Percentiles rank a stretch among this genome's conserved stretches.
These are phyloP conservation scores for Cadophora sp. DNA, from an alignment of 2,329 filamentous ascomycete genomes.

Conservation along the genomic window DNA sequence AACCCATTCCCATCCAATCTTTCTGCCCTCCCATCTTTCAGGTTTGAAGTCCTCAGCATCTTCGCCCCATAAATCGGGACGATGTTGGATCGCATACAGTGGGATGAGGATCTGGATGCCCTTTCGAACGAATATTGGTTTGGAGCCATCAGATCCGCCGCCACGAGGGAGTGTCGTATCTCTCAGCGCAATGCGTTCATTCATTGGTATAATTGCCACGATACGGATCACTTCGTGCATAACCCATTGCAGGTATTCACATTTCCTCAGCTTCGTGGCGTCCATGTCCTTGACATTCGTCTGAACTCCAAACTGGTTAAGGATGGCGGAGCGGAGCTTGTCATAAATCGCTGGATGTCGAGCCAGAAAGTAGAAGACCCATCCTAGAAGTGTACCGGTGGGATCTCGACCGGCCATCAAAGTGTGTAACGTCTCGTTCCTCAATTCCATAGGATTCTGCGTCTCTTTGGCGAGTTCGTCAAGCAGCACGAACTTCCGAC, in stretches of 20 bases:
- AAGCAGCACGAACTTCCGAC: conserved; percentile 52
- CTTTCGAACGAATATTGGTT: conserved; percentile 42
- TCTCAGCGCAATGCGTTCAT: conserved; percentile 54
- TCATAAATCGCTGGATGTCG: conserved; percentile 48
- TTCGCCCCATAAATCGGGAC: conserved; percentile 67
- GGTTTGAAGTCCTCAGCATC: conserved; percentile 52
- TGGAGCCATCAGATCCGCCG: conserved; percentile 42
- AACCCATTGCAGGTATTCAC: conserved; percentile 36
- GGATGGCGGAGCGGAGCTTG: conserved; percentile 50
- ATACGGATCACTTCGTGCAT: conserved; percentile 52
- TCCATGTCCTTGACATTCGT: conserved; percentile 23
- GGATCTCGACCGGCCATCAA: conserved; percentile 61
- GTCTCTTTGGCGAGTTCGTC: conserved; percentile 50
- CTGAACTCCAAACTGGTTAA: conserved; percentile 46
- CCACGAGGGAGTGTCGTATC: conserved; percentile 50
- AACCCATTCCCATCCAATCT: conserved; percentile 73
- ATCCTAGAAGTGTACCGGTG: conserved; percentile 57
- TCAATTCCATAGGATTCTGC: conserved; percentile 30
- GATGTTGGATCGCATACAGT: conserved; percentile 43
- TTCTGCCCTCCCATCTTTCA: conserved; percentile 52
- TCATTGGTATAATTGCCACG: conserved; percentile 56
- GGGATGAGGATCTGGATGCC: conserved; percentile 36
- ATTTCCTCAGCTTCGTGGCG: conserved; percentile 31
- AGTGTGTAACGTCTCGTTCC: conserved; percentile 43
- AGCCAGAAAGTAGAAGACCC: conserved; percentile 52